Base-by-base conservation (phyloP, 2,329 filamentous ascomycete genomes). In the Colletotrichum brevisporum region DNA sequence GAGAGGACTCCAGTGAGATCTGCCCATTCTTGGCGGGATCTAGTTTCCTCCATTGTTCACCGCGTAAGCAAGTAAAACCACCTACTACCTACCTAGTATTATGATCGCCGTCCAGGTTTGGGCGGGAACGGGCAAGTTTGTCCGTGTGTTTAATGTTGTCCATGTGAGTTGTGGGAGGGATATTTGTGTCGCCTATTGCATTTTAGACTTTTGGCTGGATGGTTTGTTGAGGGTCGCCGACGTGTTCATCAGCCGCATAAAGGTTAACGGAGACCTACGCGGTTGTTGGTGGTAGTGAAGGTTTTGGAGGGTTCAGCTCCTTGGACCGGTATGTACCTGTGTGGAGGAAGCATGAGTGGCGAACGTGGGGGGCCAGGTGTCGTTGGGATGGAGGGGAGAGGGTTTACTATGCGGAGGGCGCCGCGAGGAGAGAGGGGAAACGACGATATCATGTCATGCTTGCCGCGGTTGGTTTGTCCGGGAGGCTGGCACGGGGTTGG, bases 361-460 rank as follows among this genome's bases (percentile, higher is more conserved):
- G 41, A 13, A n/a, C 13, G 41, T 43, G 41, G n/a, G 45, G 15
- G 18, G 43, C 6, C 9, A 48, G 24, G 45, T 8, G n/a, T 15
- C 16, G 1, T 48, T 9, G 45, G 10, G 18, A n/a, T 48, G 45
- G 45, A 48, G n/a, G 16, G 45, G 45, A 24, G 16, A 9, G 16
- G n/a, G 45, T 16, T 18, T 24, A 24, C 4, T 16, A 48, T 10
- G 24, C n/a, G 48, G 39, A 47, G 24, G 16, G 27, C n/a, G 27
- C 15, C 10, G 10, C 21, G 18, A 10, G 8, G 16, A 16, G 36
- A 3, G 31, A 39, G 6, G 51, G 24, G 9, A 15, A 10, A n/a
- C 15, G 50, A 52, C 26, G 26, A 31, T 52, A n/a, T 24, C 26
- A n/a, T 27, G 15, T n/a, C 50, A 31, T 55, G 52, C 52, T 55